Percentiles rank a stretch among this genome's conserved stretches.
Evolutionary conservation across 2,329 filamentous ascomycete species (phyloP).

Genomic region (Ceratocystis variospora): DNA sequence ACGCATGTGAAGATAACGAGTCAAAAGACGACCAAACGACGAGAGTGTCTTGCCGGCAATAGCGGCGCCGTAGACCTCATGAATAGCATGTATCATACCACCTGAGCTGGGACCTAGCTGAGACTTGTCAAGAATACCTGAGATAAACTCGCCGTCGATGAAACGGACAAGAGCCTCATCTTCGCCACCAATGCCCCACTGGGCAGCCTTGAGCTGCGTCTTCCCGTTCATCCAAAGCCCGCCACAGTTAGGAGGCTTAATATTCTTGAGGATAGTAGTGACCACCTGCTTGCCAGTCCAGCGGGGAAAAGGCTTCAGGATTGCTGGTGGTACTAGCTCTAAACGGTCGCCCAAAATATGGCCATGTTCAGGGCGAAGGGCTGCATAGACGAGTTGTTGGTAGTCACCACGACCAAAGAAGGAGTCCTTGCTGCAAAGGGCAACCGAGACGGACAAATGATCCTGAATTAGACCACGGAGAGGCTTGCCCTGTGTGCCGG

Average conservation of each 20-base stretch:
- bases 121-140: constrained; percentile 87
- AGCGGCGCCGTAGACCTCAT: constrained; percentile 83
- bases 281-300: constrained; percentile 98
- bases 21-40: constrained; percentile 77
- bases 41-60: constrained; percentile 78
- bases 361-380: constrained; percentile 75
- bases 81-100: constrained; percentile 79
- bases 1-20: constrained; percentile 79
- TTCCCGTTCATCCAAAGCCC: constrained; percentile 68
- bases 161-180: constrained; percentile 76
- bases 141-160: constrained; percentile 73
- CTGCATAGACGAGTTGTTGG: constrained; percentile 84
- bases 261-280: constrained; percentile 83
- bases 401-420: constrained; percentile 83
- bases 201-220: constrained; percentile 60
- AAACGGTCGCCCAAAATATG: constrained; percentile 76
- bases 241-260: constrained; percentile 61
- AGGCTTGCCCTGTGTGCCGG: constrained; percentile 83
- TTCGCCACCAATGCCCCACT: constrained; percentile 55
- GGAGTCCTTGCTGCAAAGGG: constrained; percentile 78
- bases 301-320: constrained; percentile 64
- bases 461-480: constrained; percentile 94
- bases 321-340: constrained; percentile 63
- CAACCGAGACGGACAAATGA: constrained; percentile 88
- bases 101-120: constrained; percentile 81